A percentile compares a stretch with the other conserved stretches of the same genome.
phyloP scores from a whole-genome alignment of 2,329 filamentous ascomycete genomes.

The Fusarium staphyleae region DNA sequence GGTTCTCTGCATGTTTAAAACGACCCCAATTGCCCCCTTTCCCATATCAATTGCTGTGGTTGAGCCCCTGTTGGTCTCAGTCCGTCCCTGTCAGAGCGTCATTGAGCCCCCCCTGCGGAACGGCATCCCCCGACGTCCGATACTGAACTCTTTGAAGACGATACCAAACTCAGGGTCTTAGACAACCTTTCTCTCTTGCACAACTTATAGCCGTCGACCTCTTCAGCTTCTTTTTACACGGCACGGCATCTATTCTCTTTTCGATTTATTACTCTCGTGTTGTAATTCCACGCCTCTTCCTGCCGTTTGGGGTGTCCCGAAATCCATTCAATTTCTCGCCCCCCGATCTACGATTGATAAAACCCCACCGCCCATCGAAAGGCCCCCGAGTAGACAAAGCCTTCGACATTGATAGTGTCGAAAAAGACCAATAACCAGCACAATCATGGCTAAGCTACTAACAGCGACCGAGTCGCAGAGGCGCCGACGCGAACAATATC shows the following conservation, averaged over 20 bases:
- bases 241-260: neutral
- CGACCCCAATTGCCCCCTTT: conserved; percentile 11
- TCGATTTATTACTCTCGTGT: neutral
- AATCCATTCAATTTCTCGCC: conserved; percentile 36
- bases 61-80: conserved; percentile 3
- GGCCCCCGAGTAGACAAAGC: neutral
- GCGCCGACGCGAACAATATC: conserved; percentile 61
- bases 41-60: conserved; percentile 12
- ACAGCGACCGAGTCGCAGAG: conserved; percentile 51
- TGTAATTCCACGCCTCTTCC: conserved; percentile 2
- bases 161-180: conserved; percentile 12
- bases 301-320: conserved; percentile 24
- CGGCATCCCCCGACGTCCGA: conserved; percentile 28
- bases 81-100: conserved; percentile 20
- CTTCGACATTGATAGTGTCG: neutral
- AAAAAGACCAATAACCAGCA: conserved; percentile 9
- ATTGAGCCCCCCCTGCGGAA: conserved; percentile 26
- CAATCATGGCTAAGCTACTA: conserved; percentile 45
- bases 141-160: neutral
- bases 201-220: neutral
- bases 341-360: conserved; percentile 30
- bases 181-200: conserved; percentile 4
- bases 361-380: conserved; percentile 33
- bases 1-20: conserved; percentile 9
- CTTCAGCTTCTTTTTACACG: neutral